These are phyloP conservation scores for Hyparrhenia diplandra DNA, from an alignment of 176 grass and related monocot species.

Conservation along the genomic window DNA sequence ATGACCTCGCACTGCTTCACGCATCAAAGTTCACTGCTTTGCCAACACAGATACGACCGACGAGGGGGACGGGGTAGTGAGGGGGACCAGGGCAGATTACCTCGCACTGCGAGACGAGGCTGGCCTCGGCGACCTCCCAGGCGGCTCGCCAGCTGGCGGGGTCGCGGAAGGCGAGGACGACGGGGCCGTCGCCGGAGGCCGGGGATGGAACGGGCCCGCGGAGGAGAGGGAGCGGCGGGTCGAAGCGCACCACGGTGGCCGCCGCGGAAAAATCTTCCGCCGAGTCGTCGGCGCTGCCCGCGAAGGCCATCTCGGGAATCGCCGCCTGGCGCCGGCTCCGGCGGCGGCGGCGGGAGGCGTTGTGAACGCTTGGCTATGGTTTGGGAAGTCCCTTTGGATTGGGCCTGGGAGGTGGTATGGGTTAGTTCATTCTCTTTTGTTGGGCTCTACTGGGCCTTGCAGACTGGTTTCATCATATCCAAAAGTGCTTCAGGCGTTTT, in stretches of 20 bases:
- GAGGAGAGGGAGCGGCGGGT: slow-evolving; percentile 38
- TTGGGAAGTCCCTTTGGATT: no score
- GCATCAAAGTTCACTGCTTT: neutral
- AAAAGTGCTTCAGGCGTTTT: no score
- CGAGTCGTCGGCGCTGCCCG: neutral
- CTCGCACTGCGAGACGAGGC: slow-evolving; percentile 43
- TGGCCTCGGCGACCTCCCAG: slow-evolving; percentile 36
- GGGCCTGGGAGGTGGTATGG: no score
- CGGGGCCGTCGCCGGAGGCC: neutral
- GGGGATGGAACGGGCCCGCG: slow-evolving; percentile 19
- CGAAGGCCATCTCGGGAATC: neutral
- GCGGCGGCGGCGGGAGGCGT: no score
- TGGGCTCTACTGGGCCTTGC: no score
- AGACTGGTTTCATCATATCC: no score
- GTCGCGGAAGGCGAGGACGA: slow-evolving; percentile 38
- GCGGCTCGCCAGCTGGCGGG: no score
- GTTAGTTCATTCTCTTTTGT: no score
- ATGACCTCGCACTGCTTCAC: no score
- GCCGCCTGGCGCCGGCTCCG: neutral
- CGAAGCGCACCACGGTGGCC: slow-evolving; percentile 27
- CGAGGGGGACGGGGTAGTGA: neutral
- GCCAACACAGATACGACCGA: neutral
- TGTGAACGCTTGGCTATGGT: no score
- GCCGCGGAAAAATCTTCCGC: slow-evolving; percentile 22
- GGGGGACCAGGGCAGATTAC: neutral